Evolutionary conservation across 148 eudicot species (phyloP), one percentile per base, ranked within the genome.

Genomic region (Salicornia ramosissima): DNA sequence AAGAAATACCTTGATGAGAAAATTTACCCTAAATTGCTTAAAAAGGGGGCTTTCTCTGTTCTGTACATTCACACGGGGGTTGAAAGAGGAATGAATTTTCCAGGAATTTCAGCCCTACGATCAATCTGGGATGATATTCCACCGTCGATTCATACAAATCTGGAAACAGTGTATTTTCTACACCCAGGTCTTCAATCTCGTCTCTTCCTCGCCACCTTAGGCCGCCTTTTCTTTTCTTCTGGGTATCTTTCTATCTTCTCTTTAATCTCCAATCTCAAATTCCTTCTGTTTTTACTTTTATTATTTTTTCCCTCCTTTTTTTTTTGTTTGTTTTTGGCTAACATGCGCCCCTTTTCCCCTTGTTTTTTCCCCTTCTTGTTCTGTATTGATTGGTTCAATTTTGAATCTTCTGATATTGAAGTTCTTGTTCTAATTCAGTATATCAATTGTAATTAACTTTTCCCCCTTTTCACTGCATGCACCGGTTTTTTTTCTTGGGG

Each of bases 141-240:
- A 31, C 64, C 67, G 13, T 66, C 71, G 66, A 69, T 83, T 39
- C 73, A 77, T 53, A 71, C 69, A 11, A 85, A 84, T 66, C 86
- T 87, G 2, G 77, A 85, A 43, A 72, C 84, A 0, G 80, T 88
- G 11, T 88, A 88, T 71, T 88, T 85, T 34, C 28, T 88, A 56
- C 92, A 88, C 40, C 89, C 92, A 0, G 89, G 82, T 13, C 75
- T 88, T 11, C 87, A 88, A 24, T 69, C 89, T 40, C 84, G 89
- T 51, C 86, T 85, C 83, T 89, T 87, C 72, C 80, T 89, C 33
- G 90, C 96, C 67, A 83, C 86, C 14, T 76, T 89, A 28, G 92
- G 92, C 34, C 90, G 96, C 33, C 59, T 88, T 80, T 74, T 86
- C 71, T 84, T 86, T 75, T 76, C 74, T 75, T 79, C 77, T 54